phyloP scores from a whole-genome alignment of 1,284 basidiomycete species.

The Moniliella sp. region DNA sequence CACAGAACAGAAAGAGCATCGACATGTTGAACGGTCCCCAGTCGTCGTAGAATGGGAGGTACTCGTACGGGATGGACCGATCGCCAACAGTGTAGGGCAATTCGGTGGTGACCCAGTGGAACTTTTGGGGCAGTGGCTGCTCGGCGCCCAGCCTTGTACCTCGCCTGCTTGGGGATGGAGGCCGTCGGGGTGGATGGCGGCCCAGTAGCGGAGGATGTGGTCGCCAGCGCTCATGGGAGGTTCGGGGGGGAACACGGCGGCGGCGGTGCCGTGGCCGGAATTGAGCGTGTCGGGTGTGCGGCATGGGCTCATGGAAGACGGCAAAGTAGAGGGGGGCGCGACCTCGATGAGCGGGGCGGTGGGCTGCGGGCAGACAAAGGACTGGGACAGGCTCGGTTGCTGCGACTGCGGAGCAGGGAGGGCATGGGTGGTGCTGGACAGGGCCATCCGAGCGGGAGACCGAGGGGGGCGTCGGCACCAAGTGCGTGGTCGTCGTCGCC shows the following conservation, averaged over 20 bases:
- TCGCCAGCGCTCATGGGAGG: background rate
- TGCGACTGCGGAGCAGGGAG: background rate
- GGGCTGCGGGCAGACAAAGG: background rate
- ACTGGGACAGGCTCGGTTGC: background rate
- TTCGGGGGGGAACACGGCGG: background rate
- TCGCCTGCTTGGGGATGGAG: background rate
- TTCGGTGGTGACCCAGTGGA: constrained; percentile 24
- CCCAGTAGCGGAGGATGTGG: background rate
- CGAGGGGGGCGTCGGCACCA: background rate
- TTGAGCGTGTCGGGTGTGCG: background rate
- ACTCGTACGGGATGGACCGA: no score
- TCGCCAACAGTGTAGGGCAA: background rate
- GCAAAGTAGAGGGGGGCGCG: constrained; percentile 2
- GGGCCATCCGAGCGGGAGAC: background rate
- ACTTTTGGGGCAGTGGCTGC: constrained; percentile 5
- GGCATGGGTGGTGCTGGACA: background rate
- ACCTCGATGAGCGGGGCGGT: constrained; percentile 1
- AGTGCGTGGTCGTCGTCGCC: background rate
- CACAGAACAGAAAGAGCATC: constrained; percentile 52
- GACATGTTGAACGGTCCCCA: constrained; percentile 46
- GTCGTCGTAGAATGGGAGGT: constrained; percentile 53
- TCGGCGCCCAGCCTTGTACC: constrained; percentile 1
- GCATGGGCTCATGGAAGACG: constrained; percentile 1
- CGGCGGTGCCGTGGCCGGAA: background rate
- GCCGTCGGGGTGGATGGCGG: background rate